Conservation (phyloP, 768 basidiomycete genomes). For the Tricholoma sp. region DNA sequence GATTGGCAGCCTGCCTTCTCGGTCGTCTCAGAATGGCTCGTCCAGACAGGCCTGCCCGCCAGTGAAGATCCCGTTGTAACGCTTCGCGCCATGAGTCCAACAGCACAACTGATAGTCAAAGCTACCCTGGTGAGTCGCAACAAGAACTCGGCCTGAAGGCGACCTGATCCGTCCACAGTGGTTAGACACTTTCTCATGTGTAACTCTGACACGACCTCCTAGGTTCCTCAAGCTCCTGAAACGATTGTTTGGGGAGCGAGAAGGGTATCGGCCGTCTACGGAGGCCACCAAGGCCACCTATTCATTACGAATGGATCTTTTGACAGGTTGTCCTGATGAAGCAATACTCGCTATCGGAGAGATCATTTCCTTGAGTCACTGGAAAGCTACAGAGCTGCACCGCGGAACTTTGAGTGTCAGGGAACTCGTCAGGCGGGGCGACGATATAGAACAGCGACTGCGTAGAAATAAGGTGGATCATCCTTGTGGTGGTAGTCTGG, state of each 20-base stretch:
- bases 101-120: constrained; percentile 59
- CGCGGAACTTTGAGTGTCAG: constrained; percentile 67
- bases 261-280: constrained; percentile 40
- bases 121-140: constrained; percentile 59
- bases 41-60: constrained; percentile 54
- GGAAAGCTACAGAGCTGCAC: constrained; percentile 63
- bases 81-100: constrained; percentile 48
- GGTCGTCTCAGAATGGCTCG: constrained; percentile 74
- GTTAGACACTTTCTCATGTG: constrained; percentile 70
- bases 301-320: constrained; percentile 56
- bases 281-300: constrained; percentile 29
- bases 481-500: constrained; percentile 26
- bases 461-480: constrained; percentile 35
- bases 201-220: constrained; percentile 56
- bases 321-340: constrained; percentile 78
- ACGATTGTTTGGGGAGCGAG: constrained; percentile 51
- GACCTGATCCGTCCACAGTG: constrained; percentile 42
- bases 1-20: constrained; percentile 70
- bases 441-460: constrained; percentile 63
- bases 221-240: constrained; percentile 64
- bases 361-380: constrained; percentile 63
- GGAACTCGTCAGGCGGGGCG: constrained; percentile 70
- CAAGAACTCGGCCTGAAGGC: background rate
- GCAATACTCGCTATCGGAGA: constrained; percentile 73
- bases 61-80: constrained; percentile 61